Evolutionary conservation across 306 rosid genomes (phyloP).

Genomic region (Malus sieversii): DNA sequence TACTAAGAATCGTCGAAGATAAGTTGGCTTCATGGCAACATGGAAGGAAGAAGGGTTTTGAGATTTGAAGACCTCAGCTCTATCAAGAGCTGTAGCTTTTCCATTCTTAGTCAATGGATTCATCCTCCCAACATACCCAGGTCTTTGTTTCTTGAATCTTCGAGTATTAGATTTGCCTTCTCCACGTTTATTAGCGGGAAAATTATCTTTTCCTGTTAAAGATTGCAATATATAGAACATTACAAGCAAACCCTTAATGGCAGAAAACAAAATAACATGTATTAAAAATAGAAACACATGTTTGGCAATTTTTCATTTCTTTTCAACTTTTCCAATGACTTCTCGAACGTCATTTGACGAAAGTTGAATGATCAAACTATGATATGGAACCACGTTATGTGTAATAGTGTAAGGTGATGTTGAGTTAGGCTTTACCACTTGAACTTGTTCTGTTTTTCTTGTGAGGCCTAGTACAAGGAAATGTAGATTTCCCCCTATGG

Average conservation of each 20-base stretch:
- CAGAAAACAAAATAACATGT: neutral
- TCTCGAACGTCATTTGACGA: too few species aligned
- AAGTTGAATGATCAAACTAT: too few species aligned
- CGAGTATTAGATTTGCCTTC: neutral
- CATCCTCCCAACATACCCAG: too few species aligned
- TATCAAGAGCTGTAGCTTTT: neutral
- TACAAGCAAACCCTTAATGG: neutral
- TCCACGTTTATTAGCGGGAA: neutral
- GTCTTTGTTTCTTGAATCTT: neutral
- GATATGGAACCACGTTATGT: too few species aligned
- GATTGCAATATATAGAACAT: neutral
- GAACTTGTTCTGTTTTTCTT: neutral
- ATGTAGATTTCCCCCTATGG: neutral
- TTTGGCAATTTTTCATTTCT: neutral
- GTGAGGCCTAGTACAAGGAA: neutral
- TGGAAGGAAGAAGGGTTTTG: neutral
- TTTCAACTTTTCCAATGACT: neutral
- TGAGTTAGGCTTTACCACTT: neutral
- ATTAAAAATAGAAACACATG: neutral
- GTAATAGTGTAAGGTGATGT: too few species aligned
- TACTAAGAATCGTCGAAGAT: neutral
- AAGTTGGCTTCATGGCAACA: neutral
- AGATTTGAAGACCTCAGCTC: neutral
- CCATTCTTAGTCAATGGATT: too few species aligned
- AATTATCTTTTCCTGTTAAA: neutral